These are phyloP conservation scores for Lentinus polychrous DNA, from an alignment of 1,284 basidiomycete species.

Conservation along the genomic window DNA sequence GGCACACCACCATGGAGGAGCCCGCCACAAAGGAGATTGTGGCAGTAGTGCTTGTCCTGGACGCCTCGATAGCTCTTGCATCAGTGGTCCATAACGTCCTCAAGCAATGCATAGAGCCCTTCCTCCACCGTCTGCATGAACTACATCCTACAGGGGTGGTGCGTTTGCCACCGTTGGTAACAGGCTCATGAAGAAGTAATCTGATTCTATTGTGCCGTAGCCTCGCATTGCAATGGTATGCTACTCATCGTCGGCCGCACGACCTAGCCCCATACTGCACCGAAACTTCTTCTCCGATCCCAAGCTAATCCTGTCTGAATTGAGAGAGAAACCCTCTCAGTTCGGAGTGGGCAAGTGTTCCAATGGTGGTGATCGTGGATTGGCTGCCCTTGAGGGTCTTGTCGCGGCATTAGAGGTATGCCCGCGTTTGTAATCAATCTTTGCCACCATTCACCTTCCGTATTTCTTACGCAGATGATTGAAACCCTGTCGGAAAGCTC, in stretches of 20 bases:
- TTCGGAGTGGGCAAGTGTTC: slow-evolving; percentile 53
- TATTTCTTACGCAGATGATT: neutral
- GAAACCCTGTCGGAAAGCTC: neutral
- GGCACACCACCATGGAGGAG: no score
- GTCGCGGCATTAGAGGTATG: slow-evolving; percentile 66
- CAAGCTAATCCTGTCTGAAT: slow-evolving; percentile 31
- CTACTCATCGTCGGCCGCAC: slow-evolving; percentile 46
- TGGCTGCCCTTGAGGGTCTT: slow-evolving; percentile 66
- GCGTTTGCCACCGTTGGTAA: slow-evolving; percentile 18
- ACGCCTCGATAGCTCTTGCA: slow-evolving; percentile 52
- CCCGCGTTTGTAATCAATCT: neutral
- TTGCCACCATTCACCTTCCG: no score
- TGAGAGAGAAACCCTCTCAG: slow-evolving; percentile 39
- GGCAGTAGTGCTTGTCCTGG: slow-evolving; percentile 54
- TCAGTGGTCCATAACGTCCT: slow-evolving; percentile 46
- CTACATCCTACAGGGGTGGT: slow-evolving; percentile 28
- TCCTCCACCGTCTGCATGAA: slow-evolving; percentile 49
- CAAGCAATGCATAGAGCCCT: slow-evolving; percentile 40
- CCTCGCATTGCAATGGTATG: slow-evolving; percentile 49
- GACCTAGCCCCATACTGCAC: slow-evolving; percentile 46
- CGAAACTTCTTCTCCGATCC: slow-evolving; percentile 49
- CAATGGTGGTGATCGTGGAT: slow-evolving; percentile 41
- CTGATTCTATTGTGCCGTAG: slow-evolving; percentile 23
- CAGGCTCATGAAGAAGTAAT: neutral
- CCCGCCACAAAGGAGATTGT: slow-evolving; percentile 23